Evolutionary conservation across 1,139 yeast genomes (phyloP), one percentile per base, ranked within the genome.

Genomic region (Scheffersomyces lignicola): DNA sequence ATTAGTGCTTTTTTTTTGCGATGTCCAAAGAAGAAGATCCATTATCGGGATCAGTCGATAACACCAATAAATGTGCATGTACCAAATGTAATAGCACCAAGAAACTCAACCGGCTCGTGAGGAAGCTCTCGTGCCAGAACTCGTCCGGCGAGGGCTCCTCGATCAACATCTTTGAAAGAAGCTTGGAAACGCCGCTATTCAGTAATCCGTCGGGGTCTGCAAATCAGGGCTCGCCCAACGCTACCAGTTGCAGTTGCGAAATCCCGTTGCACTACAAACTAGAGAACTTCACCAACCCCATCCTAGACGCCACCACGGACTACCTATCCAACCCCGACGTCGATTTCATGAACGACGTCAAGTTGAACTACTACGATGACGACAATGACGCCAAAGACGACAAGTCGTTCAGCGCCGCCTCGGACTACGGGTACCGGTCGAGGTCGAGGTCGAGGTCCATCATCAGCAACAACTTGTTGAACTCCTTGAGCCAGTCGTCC

Each of bases 291-390:
- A 49, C 58, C 12, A 54, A 55, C 24, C 68, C 68, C 5, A 56
- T 59, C 7, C 46, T 62, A 33, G 67, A 62, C 39, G 49, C 61
- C 14, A 58, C 66, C 14, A 49, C 66, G 1, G 65, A 60, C 37
- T 53, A 60, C 27, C 38, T 60, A 17, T 45, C 51, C 21, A 51
- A 61, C 35, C 67, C 67, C 10, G 42, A 48, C n/a, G 45, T 56
- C 7, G 56, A 58, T 34, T 33, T 44, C 18, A 41, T 49, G 29
- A 47, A 53, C 13, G 48, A 54, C 31, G 62, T 62, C 14, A 51
- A 56, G 28, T 47, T 61, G 34, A 59, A 59, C 33, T 60, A 61
- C 36, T 56, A 55, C 26, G 41, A 44, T 35, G 50, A 46, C 27
- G 43, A 41, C 7, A 34, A 32, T 8, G 8, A 15, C 8, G 24